Evolutionary conservation across 495 filamentous ascomycete species (phyloP).

Genomic region (Neurospora sp.): DNA sequence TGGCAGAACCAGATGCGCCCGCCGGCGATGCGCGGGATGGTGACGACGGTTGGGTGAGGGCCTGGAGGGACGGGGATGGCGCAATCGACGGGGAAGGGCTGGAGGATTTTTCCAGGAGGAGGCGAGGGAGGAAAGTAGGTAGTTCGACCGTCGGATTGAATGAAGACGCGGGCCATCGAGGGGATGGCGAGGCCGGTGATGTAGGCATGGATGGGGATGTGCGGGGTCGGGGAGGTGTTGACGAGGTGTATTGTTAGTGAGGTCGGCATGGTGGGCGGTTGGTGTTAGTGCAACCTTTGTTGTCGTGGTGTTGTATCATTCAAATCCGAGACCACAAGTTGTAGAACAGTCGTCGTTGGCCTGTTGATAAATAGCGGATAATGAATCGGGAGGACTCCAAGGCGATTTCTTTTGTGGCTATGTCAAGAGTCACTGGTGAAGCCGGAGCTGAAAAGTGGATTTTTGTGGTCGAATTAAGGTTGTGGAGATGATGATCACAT

Average conservation of each 20-base stretch:
- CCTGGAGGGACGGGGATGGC: conserved; percentile 57
- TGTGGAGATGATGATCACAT: background rate
- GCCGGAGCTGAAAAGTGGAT: background rate
- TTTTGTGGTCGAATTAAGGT: background rate
- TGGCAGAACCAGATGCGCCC: conserved; percentile 59
- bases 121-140: conserved; percentile 32
- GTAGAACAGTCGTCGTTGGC: background rate
- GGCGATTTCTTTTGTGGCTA: background rate
- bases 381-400: background rate
- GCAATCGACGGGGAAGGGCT: conserved; percentile 47
- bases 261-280: conserved; percentile 23
- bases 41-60: conserved; percentile 38
- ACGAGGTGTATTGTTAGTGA: conserved; percentile 29
- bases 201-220: conserved; percentile 23
- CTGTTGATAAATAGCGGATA: background rate
- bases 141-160: conserved; percentile 20
- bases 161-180: conserved; percentile 23
- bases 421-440: background rate
- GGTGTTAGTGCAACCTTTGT: background rate
- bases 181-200: conserved; percentile 37
- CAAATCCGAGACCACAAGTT: background rate
- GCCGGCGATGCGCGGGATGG: conserved; percentile 60
- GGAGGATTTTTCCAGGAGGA: conserved; percentile 21
- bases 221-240: conserved; percentile 24
- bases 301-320: background rate